A percentile compares a stretch with the other conserved stretches of the same genome.
Conservation (phyloP, 306 rosid species). For the Amphicarpaea edgeworthii region DNA sequence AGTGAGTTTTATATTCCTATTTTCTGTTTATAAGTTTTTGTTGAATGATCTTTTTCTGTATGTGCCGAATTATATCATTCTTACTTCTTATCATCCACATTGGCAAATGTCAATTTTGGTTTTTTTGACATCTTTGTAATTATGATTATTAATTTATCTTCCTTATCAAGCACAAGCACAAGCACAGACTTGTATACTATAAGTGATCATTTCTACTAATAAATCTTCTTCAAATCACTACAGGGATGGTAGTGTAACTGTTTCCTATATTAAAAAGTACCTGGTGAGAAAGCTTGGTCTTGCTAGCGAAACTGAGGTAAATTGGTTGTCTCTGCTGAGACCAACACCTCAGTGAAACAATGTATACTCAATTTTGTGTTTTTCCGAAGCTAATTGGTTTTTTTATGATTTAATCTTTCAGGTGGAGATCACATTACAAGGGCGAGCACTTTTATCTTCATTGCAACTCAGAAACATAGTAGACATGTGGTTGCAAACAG, state of each 20-base stretch:
- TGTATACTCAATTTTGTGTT: not conserved
- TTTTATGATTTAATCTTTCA: slow-evolving; percentile 25
- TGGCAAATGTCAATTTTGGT: not conserved
- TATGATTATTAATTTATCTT: not conserved
- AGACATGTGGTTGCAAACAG: slow-evolving; percentile 60
- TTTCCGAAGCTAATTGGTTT: slow-evolving; percentile 19
- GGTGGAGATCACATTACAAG: slow-evolving; percentile 68
- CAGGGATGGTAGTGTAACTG: slow-evolving; percentile 63
- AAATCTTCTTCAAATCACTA: slow-evolving; percentile 34
- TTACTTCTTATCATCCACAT: not conserved
- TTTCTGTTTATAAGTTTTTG: slow-evolving; percentile 17
- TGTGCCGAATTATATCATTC: not conserved
- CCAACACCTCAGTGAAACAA: not conserved
- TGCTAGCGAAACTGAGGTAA: slow-evolving; percentile 70
- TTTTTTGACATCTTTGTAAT: not conserved
- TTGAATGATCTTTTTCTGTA: not conserved
- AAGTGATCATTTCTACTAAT: not conserved
- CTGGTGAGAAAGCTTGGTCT: slow-evolving; percentile 63
- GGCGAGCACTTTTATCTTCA: slow-evolving; percentile 56
- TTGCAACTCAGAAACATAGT: slow-evolving; percentile 52
- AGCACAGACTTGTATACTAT: not conserved
- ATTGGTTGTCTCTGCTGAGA: not conserved
- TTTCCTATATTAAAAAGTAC: slow-evolving; percentile 58
- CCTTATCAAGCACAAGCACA: not conserved
- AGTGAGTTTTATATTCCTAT: slow-evolving; percentile 55